phyloP scores from a whole-genome alignment of 1,139 yeast species.

The Yamadazyma conglobata region DNA sequence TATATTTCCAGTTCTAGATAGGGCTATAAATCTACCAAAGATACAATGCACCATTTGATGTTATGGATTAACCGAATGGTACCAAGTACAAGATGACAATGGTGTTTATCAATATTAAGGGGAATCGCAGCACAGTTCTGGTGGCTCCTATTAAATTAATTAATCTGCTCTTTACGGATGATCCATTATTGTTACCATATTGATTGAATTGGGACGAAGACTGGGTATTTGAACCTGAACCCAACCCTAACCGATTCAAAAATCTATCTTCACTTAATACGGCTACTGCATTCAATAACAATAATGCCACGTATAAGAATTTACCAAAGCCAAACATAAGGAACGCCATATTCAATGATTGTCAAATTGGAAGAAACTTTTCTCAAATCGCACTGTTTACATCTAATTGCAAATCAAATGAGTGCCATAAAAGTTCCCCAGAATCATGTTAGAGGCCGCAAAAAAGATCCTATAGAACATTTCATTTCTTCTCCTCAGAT shows the following conservation, averaged over 20 bases:
- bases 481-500: slow-evolving; percentile 60
- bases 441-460: slow-evolving; percentile 33
- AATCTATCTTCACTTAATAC: slow-evolving; percentile 48
- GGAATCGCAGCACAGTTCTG: slow-evolving; percentile 45
- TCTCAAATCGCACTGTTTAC: slow-evolving; percentile 7
- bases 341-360: slow-evolving; percentile 8
- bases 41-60: no score
- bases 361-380: not conserved
- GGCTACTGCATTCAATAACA: slow-evolving; percentile 44
- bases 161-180: slow-evolving; percentile 34
- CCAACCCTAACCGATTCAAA: slow-evolving; percentile 47
- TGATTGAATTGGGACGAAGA: slow-evolving; percentile 29
- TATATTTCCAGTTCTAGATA: no score
- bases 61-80: slow-evolving; percentile 33
- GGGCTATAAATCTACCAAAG: no score
- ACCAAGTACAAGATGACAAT: slow-evolving; percentile 41
- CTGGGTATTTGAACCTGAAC: slow-evolving; percentile 18
- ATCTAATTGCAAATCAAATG: slow-evolving; percentile 4
- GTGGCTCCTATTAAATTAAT: slow-evolving; percentile 45
- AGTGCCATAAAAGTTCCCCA: no score
- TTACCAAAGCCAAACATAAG: slow-evolving; percentile 47
- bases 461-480: slow-evolving; percentile 64
- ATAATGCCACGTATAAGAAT: slow-evolving; percentile 38
- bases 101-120: slow-evolving; percentile 40
- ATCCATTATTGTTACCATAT: slow-evolving; percentile 23